A percentile compares a stretch with the other conserved stretches of the same genome.
Evolutionary conservation across 345 rosid species (phyloP).

Genomic region (Eucalyptus camaldulensis): DNA sequence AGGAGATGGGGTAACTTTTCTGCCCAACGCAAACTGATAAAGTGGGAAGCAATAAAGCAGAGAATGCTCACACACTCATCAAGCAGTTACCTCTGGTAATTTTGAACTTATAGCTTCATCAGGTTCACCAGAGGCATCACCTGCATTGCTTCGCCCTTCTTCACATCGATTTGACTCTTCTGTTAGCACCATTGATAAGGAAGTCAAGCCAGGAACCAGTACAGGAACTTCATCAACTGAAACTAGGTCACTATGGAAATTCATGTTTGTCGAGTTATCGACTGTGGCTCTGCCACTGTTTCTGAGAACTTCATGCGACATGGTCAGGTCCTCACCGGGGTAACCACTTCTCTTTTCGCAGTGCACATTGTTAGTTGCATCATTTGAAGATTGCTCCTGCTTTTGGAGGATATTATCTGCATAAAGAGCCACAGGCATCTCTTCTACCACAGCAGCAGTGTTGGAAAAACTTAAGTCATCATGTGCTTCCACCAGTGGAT

Average conservation of each 20-base stretch:
- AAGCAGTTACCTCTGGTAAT: constrained; percentile 43
- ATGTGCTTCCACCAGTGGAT: background rate
- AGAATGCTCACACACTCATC: constrained; percentile 8
- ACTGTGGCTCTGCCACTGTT: background rate
- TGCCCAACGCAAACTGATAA: background rate
- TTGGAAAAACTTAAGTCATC: background rate
- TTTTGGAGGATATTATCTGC: constrained; percentile 19
- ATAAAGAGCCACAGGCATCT: constrained; percentile 7
- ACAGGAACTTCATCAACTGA: constrained; percentile 29
- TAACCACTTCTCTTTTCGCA: background rate
- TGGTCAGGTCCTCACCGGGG: background rate
- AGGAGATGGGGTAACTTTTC: background rate
- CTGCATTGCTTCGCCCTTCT: background rate
- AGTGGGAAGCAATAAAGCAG: background rate
- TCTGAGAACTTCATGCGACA: background rate
- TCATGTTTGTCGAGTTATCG: background rate
- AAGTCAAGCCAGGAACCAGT: constrained; percentile 61
- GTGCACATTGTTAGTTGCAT: background rate
- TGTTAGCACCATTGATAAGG: constrained; percentile 1
- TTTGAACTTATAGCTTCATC: constrained; percentile 9
- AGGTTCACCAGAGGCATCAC: constrained; percentile 10
- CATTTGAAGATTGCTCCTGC: constrained; percentile 2
- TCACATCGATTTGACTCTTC: constrained; percentile 7
- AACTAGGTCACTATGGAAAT: constrained; percentile 15
- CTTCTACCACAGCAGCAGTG: background rate